phyloP scores from a whole-genome alignment of 495 filamentous ascomycete species.

The Neurospora cerealis region DNA sequence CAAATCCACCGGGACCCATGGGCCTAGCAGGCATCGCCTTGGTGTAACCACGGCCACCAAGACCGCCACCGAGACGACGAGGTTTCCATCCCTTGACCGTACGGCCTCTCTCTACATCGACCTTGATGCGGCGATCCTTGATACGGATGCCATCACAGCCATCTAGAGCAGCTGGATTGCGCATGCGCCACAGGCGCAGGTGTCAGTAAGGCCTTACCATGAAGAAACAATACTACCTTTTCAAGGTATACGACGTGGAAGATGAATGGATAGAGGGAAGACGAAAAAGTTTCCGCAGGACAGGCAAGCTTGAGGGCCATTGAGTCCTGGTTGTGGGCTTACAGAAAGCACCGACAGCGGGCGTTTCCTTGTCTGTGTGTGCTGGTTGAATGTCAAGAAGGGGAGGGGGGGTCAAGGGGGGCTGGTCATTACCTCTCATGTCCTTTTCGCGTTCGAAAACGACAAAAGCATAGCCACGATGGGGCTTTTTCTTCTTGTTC shows the following conservation, averaged over 20 bases:
- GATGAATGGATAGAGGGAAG: constrained; percentile 6
- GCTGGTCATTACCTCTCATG: constrained; percentile 82
- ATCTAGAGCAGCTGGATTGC: constrained; percentile 45
- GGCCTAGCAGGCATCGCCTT: constrained; percentile 70
- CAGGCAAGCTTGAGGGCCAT: constrained; percentile 50
- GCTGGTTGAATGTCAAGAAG: constrained; percentile 21
- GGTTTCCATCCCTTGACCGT: constrained; percentile 94
- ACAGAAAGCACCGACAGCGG: constrained; percentile 3
- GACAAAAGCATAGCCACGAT: constrained; percentile 91
- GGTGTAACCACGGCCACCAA: constrained; percentile 89
- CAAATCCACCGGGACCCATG: constrained; percentile 59
- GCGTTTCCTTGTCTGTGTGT: constrained; percentile 2
- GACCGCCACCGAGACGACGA: constrained; percentile 80
- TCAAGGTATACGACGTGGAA: constrained; percentile 7
- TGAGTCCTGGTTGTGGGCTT: constrained; percentile 23
- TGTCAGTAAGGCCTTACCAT: constrained; percentile 49
- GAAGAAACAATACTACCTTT: constrained; percentile 22
- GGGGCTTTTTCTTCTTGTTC: constrained; percentile 72
- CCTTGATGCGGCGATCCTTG: constrained; percentile 81
- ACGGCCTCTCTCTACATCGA: constrained; percentile 93
- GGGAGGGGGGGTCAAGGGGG: constrained; percentile 27
- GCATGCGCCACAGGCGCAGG: constrained; percentile 42
- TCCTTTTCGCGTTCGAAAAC: constrained; percentile 96
- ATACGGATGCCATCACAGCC: constrained; percentile 77
- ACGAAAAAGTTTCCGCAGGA: constrained; percentile 21